Conservation (phyloP, 495 filamentous ascomycete genomes). For the Neurospora sp. region DNA sequence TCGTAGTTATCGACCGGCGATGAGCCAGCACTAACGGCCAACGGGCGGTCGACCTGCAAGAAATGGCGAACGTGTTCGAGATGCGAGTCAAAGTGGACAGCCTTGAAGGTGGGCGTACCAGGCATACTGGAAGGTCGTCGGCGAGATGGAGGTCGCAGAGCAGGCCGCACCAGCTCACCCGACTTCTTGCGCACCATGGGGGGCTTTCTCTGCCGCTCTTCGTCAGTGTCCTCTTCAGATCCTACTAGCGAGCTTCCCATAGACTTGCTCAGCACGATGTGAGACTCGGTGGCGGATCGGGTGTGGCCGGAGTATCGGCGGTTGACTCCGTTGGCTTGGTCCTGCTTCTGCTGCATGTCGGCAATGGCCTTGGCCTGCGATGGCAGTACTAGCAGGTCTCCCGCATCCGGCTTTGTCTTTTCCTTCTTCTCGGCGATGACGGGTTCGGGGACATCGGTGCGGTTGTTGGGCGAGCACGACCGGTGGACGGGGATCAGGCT, state of each 20-base stretch:
- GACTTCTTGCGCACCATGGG: constrained; percentile 96
- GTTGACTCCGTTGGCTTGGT: constrained; percentile 19
- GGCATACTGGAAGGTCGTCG: constrained; percentile 92
- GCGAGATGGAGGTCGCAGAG: constrained; percentile 64
- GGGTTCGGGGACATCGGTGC: constrained; percentile 9
- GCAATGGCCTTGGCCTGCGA: constrained; percentile 23
- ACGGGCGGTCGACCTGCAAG: constrained; percentile 79
- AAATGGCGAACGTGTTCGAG: constrained; percentile 95
- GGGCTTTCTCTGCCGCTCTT: constrained; percentile 58
- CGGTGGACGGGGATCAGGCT: constrained; percentile 64
- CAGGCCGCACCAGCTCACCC: constrained; percentile 89
- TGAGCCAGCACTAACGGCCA: constrained; percentile 91
- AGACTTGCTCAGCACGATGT: constrained; percentile 42
- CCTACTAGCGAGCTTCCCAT: constrained; percentile 44
- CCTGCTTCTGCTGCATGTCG: constrained; percentile 27
- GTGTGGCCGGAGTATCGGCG: constrained; percentile 53
- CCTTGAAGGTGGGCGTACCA: constrained; percentile 92
- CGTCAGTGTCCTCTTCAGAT: constrained; percentile 54
- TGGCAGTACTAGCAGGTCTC: constrained; percentile 26
- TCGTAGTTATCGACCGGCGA: constrained; percentile 85
- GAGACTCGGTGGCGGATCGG: constrained; percentile 72
- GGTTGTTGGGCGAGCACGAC: constrained; percentile 46
- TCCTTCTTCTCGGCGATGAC: not conserved
- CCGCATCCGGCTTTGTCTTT: constrained; percentile 4
- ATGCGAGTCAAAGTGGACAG: constrained; percentile 90